phyloP scores from a whole-genome alignment of 768 basidiomycete genomes.

The Boletus barrowsii region DNA sequence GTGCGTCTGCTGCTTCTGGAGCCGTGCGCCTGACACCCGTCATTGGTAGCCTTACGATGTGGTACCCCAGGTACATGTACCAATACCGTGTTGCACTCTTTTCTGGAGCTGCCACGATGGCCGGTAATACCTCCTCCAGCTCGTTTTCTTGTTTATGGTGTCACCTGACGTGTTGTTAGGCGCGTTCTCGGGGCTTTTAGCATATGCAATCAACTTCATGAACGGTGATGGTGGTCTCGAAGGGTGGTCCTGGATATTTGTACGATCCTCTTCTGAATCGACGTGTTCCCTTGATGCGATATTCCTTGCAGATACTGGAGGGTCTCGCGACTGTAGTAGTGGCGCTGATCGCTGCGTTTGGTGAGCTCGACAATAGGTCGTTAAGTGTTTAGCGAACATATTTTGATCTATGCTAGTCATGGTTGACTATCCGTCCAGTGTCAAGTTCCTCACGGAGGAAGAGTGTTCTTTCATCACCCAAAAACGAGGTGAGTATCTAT shows the following conservation, averaged over 20 bases:
- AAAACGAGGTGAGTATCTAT: not conserved
- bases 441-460: not conserved
- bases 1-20: not conserved
- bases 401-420: not conserved
- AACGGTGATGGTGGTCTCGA: not conserved
- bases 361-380: not conserved
- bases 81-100: constrained; percentile 5
- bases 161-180: not conserved
- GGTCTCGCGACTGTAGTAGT: not conserved
- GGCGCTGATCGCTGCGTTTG: not conserved
- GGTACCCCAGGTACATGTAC: constrained; percentile 5
- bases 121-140: not conserved
- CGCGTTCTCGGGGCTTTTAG: constrained; percentile 1
- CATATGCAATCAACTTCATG: constrained; percentile 4
- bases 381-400: not conserved
- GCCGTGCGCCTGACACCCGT: not conserved
- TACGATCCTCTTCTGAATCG: not conserved
- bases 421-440: constrained; percentile 2
- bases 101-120: constrained; percentile 1
- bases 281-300: not conserved
- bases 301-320: not conserved
- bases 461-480: not conserved
- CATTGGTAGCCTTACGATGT: not conserved
- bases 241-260: constrained; percentile 9
- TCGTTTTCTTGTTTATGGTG: not conserved